Base-by-base conservation (phyloP, 2,329 filamentous ascomycete species). In the Talaromyces sp. region DNA sequence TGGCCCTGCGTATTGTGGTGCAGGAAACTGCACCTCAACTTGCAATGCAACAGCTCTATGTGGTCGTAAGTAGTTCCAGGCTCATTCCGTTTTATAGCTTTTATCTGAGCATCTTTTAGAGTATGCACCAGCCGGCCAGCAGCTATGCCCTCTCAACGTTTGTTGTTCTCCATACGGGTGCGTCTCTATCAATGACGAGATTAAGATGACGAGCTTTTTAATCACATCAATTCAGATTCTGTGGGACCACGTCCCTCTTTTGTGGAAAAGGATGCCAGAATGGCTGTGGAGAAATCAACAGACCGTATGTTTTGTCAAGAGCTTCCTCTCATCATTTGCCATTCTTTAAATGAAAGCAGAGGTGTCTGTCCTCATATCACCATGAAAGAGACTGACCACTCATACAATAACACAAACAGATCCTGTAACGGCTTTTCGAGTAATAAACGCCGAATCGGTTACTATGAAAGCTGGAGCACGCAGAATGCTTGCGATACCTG, bases 11-110 rank as follows among this genome's bases (percentile, higher is more conserved):
- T 16, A 61, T 12, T 65, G 59, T 36, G 56, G 64, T 34, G 33
- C 51, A n/a, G 51, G 54, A 40, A 58, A 36, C 18, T 68, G 66
- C 34, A 34, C 55, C 30, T 61, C 57, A 10, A 67, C 66, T 53
- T 68, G 67, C 31, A 57, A 68, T 44, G 67, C 67, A 5, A 64
- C 62, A 28, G 67, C 67, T 12, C 64, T 66, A 53, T 68, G 67
- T 62, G 66, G 67, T 14, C 23, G 56, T 64, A 65, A 50, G 63
- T 61, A 16, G n/a, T 52, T 30, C 12, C 64, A 51, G 51, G 59
- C 30, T 31, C 7, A 31, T 31, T 31, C 7, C 30, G 4, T 31
- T 31, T 31, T 31, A 31, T 31, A 31, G 30, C 30, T 31, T 31
- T 31, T 31, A 31, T 31, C 30, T 31, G 30, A 31, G 30, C 7